These are phyloP conservation scores for Hypoxylon sp. DNA, from an alignment of 2,329 filamentous ascomycete genomes.

Conservation along the genomic window DNA sequence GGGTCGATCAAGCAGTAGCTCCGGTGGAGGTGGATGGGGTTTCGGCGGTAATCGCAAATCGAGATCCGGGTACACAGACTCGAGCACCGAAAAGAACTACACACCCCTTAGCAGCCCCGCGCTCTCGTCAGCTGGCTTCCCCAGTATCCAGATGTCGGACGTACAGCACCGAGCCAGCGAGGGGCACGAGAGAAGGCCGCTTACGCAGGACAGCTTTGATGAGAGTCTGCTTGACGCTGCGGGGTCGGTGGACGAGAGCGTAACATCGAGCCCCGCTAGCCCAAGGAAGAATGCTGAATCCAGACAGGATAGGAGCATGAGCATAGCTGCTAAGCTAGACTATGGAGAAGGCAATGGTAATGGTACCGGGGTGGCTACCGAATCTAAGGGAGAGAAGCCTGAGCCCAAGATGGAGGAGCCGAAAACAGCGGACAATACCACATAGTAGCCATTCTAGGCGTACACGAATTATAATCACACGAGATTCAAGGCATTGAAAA, in stretches of 20 bases:
- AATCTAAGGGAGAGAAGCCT: constrained; percentile 15
- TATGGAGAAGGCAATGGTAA: constrained; percentile 2
- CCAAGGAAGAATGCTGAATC: constrained; percentile 41
- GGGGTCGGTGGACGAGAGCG: constrained; percentile 48
- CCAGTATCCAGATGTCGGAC: constrained; percentile 51
- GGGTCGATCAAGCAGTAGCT: constrained; percentile 57
- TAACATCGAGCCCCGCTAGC: constrained; percentile 48
- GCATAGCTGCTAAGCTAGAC: constrained; percentile 12
- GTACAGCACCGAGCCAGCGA: constrained; percentile 45
- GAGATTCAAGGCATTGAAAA: not conserved
- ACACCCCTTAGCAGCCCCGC: constrained; percentile 55
- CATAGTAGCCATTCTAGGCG: constrained; percentile 7
- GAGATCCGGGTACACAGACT: constrained; percentile 53
- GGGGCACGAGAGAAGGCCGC: constrained; percentile 50
- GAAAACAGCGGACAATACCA: constrained; percentile 10
- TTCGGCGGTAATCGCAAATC: constrained; percentile 53
- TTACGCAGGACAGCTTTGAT: constrained; percentile 61
- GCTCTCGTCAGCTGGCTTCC: constrained; percentile 57
- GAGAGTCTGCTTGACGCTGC: constrained; percentile 63
- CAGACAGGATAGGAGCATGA: constrained; percentile 25
- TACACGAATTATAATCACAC: not conserved
- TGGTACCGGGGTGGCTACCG: not conserved
- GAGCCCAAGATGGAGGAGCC: constrained; percentile 4
- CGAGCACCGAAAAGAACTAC: constrained; percentile 54
- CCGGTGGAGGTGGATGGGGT: constrained; percentile 55